A percentile compares a stretch with the other conserved stretches of the same genome.
phyloP scores from a whole-genome alignment of 345 rosid genomes.

The Aquilaria malaccensis region DNA sequence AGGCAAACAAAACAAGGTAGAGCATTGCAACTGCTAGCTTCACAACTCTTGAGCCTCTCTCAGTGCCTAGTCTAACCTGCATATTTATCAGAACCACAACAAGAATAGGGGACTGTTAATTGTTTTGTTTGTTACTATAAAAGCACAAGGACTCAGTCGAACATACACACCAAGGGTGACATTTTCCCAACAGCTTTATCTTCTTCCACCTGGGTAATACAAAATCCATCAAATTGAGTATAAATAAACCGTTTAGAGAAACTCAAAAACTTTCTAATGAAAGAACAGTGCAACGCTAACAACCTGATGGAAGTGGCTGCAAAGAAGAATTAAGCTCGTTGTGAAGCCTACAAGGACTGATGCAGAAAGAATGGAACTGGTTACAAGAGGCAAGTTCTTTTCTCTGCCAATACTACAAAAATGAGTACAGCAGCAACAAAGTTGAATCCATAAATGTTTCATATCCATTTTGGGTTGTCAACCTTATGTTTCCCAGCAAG shows the following conservation, averaged over 20 bases:
- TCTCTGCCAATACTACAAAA: conserved; percentile 32
- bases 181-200: conserved; percentile 61
- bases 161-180: conserved; percentile 66
- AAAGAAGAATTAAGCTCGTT: conserved; percentile 78
- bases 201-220: conserved; percentile 55
- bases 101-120: not conserved
- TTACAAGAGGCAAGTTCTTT: conserved; percentile 36
- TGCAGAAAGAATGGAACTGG: conserved; percentile 44
- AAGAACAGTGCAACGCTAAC: not conserved
- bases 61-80: conserved; percentile 77
- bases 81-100: not conserved
- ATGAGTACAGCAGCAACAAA: not conserved
- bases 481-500: conserved; percentile 58
- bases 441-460: not conserved
- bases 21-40: conserved; percentile 37
- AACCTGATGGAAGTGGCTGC: conserved; percentile 95
- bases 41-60: conserved; percentile 47
- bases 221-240: not conserved
- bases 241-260: not conserved
- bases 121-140: not conserved
- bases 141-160: not conserved
- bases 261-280: not conserved
- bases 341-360: conserved; percentile 80
- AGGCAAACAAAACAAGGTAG: conserved; percentile 38
- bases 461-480: conserved; percentile 1